phyloP scores from a whole-genome alignment of 2,329 filamentous ascomycete species.

The Apiospora rasikravindrae region DNA sequence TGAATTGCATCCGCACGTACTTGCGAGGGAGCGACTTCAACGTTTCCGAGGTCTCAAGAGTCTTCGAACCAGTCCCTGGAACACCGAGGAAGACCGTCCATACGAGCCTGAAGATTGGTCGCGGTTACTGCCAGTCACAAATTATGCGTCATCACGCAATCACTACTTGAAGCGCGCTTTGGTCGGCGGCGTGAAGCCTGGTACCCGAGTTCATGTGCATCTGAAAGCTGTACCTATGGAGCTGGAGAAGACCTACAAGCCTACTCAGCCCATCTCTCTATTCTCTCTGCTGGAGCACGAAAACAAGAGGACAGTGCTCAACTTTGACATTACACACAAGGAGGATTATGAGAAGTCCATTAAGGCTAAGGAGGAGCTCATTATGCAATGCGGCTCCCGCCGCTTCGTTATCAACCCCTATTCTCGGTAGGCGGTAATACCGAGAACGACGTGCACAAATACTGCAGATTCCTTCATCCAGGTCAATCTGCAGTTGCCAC shows the following conservation, averaged over 20 bases:
- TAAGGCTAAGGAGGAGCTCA: constrained; percentile 89
- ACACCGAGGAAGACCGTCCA: constrained; percentile 83
- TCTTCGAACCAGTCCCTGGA: constrained; percentile 85
- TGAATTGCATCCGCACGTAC: constrained; percentile 85
- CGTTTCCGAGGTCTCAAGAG: constrained; percentile 93
- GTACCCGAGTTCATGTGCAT: constrained; percentile 82
- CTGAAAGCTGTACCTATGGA: constrained; percentile 59
- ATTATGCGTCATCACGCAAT: constrained; percentile 86
- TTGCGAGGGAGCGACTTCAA: constrained; percentile 82
- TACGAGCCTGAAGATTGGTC: constrained; percentile 91
- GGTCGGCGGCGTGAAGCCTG: constrained; percentile 83
- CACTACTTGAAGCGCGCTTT: constrained; percentile 80
- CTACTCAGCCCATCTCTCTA: constrained; percentile 68
- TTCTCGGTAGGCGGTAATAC: constrained; percentile 91
- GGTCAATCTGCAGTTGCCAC: constrained; percentile 88
- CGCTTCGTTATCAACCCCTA: constrained; percentile 84
- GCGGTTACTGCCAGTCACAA: constrained; percentile 81
- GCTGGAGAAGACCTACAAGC: constrained; percentile 53
- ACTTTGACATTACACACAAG: constrained; percentile 86
- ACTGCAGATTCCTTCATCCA: constrained; percentile 87
- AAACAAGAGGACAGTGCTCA: constrained; percentile 89
- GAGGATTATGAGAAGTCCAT: constrained; percentile 77
- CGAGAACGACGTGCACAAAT: constrained; percentile 97
- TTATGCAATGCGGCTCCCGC: constrained; percentile 89
- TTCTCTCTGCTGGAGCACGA: constrained; percentile 93